phyloP scores from a whole-genome alignment of 441 rosid species.

The Hura crepitans region DNA sequence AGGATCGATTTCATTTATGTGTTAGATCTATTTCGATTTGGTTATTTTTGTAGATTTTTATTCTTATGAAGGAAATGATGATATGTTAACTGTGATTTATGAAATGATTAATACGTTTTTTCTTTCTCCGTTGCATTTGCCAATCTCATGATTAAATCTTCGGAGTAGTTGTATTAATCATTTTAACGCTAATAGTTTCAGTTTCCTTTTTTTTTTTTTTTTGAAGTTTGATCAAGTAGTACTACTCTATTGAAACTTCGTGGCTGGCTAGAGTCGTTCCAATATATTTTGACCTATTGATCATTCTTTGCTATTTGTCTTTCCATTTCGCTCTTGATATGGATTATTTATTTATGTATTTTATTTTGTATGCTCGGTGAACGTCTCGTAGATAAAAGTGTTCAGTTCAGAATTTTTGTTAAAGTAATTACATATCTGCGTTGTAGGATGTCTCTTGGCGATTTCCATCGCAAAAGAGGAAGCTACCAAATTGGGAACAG shows the following conservation, averaged over 20 bases:
- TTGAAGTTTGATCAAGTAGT: no score
- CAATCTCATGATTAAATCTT: no score
- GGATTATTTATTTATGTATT: no score
- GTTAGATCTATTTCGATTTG: neutral
- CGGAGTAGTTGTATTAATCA: no score
- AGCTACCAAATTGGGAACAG: constrained; percentile 44
- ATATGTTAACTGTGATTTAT: no score
- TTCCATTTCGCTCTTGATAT: no score
- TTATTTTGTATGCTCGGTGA: neutral
- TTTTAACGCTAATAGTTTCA: no score
- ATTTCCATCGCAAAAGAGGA: constrained; percentile 43
- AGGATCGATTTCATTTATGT: neutral
- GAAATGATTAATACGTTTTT: no score
- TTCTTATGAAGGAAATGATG: no score
- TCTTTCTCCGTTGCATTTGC: no score
- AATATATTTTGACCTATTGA: neutral
- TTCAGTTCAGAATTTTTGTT: neutral
- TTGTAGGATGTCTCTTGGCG: constrained; percentile 61
- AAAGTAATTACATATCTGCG: neutral
- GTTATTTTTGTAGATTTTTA: no score
- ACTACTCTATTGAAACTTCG: neutral
- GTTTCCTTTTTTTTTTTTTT: no score
- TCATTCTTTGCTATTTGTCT: neutral
- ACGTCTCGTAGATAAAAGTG: neutral
- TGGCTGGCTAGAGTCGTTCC: neutral